These are phyloP conservation scores for Dictyostelium intermedium DNA, from an alignment of 78 protist genomes.

Conservation along the genomic window DNA sequence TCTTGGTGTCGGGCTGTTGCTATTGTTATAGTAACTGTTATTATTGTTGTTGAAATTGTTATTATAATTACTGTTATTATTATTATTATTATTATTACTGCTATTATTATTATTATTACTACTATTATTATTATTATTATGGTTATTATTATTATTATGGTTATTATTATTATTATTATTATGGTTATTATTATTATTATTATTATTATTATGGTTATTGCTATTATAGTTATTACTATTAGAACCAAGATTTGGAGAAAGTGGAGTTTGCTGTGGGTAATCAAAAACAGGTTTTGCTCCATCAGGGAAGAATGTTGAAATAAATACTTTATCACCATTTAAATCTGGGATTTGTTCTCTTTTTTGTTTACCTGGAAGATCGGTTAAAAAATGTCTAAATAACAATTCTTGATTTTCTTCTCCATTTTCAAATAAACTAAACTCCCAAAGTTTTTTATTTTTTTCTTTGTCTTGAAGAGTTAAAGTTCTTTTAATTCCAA, in stretches of 20 bases:
- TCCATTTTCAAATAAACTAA: constrained; percentile 24
- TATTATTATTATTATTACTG: neutral
- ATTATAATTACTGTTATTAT: neutral
- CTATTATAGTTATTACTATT: neutral
- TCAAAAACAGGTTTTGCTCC: constrained; percentile 11
- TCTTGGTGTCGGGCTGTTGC: neutral
- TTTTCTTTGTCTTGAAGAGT: constrained; percentile 51
- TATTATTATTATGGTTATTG: neutral
- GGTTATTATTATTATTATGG: neutral
- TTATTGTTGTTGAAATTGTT: neutral
- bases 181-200: neutral
- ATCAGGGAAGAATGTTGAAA: constrained; percentile 3
- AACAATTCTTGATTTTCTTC: neutral
- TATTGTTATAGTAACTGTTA: neutral
- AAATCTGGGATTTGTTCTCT: constrained; percentile 35
- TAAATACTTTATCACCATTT: neutral
- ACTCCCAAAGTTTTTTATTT: constrained; percentile 58
- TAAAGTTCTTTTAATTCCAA: constrained; percentile 57
- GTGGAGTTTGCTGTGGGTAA: neutral
- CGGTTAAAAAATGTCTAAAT: constrained; percentile 44
- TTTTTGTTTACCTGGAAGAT: constrained; percentile 2
- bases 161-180: neutral
- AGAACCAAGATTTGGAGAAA: neutral
- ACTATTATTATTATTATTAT: neutral
- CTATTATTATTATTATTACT: neutral